Conservation (phyloP, 805 yeast genomes). For the Yamadazyma ubonensis region DNA sequence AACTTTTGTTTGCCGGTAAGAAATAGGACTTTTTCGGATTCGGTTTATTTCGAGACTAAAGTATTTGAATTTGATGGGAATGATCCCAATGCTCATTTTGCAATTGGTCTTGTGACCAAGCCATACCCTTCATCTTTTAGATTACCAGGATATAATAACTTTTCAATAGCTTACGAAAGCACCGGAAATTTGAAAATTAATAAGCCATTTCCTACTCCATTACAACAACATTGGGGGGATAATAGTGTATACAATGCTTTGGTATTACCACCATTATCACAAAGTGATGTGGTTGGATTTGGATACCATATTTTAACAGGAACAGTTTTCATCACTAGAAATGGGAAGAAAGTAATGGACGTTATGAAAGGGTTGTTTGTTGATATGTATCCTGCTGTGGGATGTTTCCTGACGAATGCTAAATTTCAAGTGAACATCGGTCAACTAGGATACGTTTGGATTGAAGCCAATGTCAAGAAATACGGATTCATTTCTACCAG, state of each 20-base stretch:
- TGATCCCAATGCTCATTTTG: slow-evolving; percentile 48
- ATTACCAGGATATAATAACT: slow-evolving; percentile 70
- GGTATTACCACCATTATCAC: slow-evolving; percentile 50
- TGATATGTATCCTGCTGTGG: slow-evolving; percentile 55
- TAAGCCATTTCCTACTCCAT: slow-evolving; percentile 55
- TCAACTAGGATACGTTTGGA: slow-evolving; percentile 48
- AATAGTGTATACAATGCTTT: slow-evolving; percentile 43
- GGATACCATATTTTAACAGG: slow-evolving; percentile 52
- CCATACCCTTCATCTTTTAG: slow-evolving; percentile 71
- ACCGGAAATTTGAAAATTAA: slow-evolving; percentile 68
- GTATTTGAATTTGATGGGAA: slow-evolving; percentile 30
- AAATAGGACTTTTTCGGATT: slow-evolving; percentile 32
- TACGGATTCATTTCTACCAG: slow-evolving; percentile 55
- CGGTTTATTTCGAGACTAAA: slow-evolving; percentile 62
- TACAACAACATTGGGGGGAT: slow-evolving; percentile 42
- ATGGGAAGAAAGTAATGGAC: slow-evolving; percentile 54
- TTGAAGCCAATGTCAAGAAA: slow-evolving; percentile 51
- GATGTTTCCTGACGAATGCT: slow-evolving; percentile 46
- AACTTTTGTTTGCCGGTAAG: slow-evolving; percentile 40
- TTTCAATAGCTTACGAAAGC: slow-evolving; percentile 71
- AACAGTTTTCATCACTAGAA: slow-evolving; percentile 52
- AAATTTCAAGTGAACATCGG: slow-evolving; percentile 45
- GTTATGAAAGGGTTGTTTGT: slow-evolving; percentile 48
- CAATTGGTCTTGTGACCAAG: slow-evolving; percentile 66
- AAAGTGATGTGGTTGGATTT: slow-evolving; percentile 56